Evolutionary conservation across 1,284 basidiomycete genomes (phyloP), one percentile per base, ranked within the genome.

Genomic region (Ustilago crameri): DNA sequence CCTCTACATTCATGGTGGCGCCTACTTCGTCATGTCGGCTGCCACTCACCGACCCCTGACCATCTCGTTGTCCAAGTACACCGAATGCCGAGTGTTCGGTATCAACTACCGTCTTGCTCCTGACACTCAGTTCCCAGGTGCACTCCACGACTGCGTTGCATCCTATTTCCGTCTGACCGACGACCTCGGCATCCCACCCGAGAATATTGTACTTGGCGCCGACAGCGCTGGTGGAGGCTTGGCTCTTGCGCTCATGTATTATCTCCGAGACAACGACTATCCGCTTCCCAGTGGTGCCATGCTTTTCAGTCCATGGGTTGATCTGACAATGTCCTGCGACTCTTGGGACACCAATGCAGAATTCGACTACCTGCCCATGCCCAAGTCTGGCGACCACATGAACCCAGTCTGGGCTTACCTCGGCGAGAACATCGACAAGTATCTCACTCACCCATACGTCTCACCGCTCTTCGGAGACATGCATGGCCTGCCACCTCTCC

Each of bases 71-170:
- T 91, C 93, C 34, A 95, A 95, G 82, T 91, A 91, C 76, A 90
- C 92, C 32, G 92, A 95, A 79, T 90, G 93, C 27, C 89, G 96
- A 32, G 90, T 98, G n/a, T 98, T 98, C 84, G 92, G 93, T n/a
- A 87, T 98, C 75, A 94, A 98, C 82, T 98, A 98, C 84, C 91
- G 95, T 18, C 87, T 98, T 27, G 95, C 95, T 0, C 95, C 95
- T 1, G 95, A 97, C 83, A 93, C 93, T 8, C 87, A 88, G 30
- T 98, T 98, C 84, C 95, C 95, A 0, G 93, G 95, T 0, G 92
- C 94, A 24, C 87, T 98, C 8, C 93, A 96, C 79, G 96, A 98
- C 78, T 91, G 90, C 27, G 91, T 95, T 46, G 88, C 87, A 20
- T 91, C 91, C 1, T 98, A 95, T 82, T 87, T 98, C 72, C 88